phyloP scores from a whole-genome alignment of 2,329 filamentous ascomycete genomes.

The Didymella pomorum region DNA sequence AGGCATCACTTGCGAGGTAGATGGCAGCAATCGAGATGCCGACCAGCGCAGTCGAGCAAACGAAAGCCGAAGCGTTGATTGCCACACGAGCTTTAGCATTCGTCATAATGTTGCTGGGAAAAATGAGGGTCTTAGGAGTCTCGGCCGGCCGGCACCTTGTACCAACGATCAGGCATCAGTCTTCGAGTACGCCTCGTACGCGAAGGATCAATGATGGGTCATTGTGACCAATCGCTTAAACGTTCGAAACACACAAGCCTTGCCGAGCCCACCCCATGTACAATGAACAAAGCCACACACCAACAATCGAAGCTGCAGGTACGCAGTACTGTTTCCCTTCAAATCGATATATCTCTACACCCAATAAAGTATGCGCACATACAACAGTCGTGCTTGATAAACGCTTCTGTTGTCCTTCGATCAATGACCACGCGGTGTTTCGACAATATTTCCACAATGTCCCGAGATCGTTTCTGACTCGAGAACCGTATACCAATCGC shows the following conservation, averaged over 20 bases:
- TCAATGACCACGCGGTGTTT: too few relatives aligned
- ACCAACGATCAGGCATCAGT: background rate
- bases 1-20: slow-evolving; percentile 5
- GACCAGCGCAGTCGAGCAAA: background rate
- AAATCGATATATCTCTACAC: too few relatives aligned
- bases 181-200: background rate
- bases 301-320: background rate
- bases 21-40: slow-evolving; percentile 2
- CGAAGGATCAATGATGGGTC: background rate
- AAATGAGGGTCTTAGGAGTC: background rate
- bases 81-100: background rate
- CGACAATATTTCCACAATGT: too few relatives aligned
- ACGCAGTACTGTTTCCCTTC: too few relatives aligned
- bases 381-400: too few relatives aligned
- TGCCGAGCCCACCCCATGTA: background rate
- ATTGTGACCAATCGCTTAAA: background rate
- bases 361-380: too few relatives aligned
- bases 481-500: too few relatives aligned
- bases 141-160: background rate
- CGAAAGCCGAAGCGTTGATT: background rate
- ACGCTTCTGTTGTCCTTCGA: too few relatives aligned
- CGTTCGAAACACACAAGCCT: background rate
- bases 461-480: too few relatives aligned
- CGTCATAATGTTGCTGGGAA: background rate
- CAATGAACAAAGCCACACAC: background rate